A percentile compares a stretch with the other conserved stretches of the same genome.
phyloP scores from a whole-genome alignment of 2,329 filamentous ascomycete species.

The Boeremia exigua region DNA sequence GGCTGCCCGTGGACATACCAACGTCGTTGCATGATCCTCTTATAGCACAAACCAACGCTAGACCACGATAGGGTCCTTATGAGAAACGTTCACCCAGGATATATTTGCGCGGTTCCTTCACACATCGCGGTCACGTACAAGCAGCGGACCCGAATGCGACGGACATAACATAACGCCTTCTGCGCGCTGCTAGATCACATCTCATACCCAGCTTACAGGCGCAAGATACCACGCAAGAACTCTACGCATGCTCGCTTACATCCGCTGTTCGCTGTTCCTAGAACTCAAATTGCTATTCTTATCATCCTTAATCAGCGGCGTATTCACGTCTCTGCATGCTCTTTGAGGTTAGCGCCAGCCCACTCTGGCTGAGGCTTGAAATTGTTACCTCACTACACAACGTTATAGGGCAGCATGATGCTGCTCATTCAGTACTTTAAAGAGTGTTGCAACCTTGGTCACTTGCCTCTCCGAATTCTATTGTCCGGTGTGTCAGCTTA shows the following conservation, averaged over 20 bases:
- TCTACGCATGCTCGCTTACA: slow-evolving; percentile 21
- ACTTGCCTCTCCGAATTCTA: background rate
- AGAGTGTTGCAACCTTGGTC: background rate
- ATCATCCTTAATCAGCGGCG: slow-evolving; percentile 37
- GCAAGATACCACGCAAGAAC: background rate
- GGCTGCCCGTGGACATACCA: background rate
- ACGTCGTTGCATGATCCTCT: no score
- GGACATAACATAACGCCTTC: background rate
- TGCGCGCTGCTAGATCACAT: background rate
- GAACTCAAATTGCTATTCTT: slow-evolving; percentile 32
- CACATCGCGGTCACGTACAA: background rate
- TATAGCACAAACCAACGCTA: no score
- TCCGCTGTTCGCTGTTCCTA: slow-evolving; percentile 19
- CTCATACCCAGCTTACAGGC: background rate
- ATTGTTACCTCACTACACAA: slow-evolving; percentile 22
- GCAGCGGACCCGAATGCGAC: background rate
- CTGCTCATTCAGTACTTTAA: slow-evolving; percentile 13
- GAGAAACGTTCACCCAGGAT: no score
- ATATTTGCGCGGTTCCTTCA: background rate
- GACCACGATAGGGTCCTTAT: no score
- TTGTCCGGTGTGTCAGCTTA: background rate
- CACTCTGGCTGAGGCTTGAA: slow-evolving; percentile 18
- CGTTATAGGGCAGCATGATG: slow-evolving; percentile 20
- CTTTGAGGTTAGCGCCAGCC: slow-evolving; percentile 22
- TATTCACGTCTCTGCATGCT: slow-evolving; percentile 23